Evolutionary conservation across 257 asterid genomes (phyloP).

Genomic region (Solanum dulcamara): DNA sequence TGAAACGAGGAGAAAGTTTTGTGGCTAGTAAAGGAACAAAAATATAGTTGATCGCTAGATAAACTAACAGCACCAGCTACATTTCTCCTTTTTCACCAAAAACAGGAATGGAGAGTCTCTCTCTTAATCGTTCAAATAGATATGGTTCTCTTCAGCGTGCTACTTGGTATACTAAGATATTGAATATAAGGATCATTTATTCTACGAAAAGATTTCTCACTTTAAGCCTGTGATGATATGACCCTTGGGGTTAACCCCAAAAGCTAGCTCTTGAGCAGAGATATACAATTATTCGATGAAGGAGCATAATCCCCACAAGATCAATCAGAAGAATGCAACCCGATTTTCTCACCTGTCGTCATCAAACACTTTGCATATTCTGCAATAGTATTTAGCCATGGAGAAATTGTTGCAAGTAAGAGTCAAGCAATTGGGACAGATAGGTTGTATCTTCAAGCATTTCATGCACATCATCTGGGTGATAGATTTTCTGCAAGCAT

Average conservation of each 20-base stretch:
- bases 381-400: conserved; percentile 78
- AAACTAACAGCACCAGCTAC: neutral
- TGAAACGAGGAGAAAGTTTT: neutral
- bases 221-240: neutral
- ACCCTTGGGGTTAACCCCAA: neutral
- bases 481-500: conserved; percentile 53
- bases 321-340: neutral
- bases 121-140: too few species aligned
- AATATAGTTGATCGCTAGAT: neutral
- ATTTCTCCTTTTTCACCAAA: neutral
- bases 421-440: conserved; percentile 43
- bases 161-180: neutral
- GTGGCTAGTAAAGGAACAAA: neutral
- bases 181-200: neutral
- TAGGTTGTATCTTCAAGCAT: conserved; percentile 61
- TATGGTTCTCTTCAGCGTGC: neutral
- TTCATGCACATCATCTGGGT: conserved; percentile 82
- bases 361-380: conserved; percentile 70
- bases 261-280: neutral
- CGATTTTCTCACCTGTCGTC: conserved; percentile 54
- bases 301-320: neutral
- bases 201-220: neutral
- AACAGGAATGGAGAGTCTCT: neutral
- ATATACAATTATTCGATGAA: neutral
- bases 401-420: conserved; percentile 50